These are phyloP conservation scores for Pelargonium cotyledonis DNA, from an alignment of 441 rosid genomes.

Conservation along the genomic window DNA sequence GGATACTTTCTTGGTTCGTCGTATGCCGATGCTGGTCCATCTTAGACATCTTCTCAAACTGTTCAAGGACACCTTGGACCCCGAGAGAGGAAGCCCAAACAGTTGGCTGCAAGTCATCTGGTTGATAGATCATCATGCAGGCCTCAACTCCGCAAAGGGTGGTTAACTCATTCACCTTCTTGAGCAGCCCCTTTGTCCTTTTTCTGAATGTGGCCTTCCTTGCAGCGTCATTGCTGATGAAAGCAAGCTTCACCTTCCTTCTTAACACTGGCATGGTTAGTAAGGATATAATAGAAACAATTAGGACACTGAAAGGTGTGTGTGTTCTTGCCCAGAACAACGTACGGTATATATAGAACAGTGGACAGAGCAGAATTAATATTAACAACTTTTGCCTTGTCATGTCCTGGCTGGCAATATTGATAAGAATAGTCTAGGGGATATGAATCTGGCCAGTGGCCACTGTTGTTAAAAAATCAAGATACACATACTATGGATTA, in stretches of 20 bases:
- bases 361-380: not conserved
- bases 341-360: conserved; percentile 2
- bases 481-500: not conserved
- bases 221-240: conserved; percentile 3
- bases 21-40: not conserved
- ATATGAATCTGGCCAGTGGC: not conserved
- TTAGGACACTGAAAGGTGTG: not conserved
- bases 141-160: conserved; percentile 8
- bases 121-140: conserved; percentile 2
- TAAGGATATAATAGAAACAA: not conserved
- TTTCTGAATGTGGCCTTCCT: conserved; percentile 5
- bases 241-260: conserved; percentile 7
- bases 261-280: not conserved
- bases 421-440: not conserved
- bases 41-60: not conserved
- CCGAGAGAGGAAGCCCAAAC: conserved; percentile 6
- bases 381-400: not conserved
- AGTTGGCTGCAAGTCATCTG: not conserved
- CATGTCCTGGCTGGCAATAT: conserved; percentile 1
- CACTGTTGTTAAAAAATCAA: not conserved
- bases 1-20: conserved; percentile 1
- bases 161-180: not conserved
- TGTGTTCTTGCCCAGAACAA: not conserved
- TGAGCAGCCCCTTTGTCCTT: conserved; percentile 7
- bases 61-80: not conserved